Conservation (phyloP, 2,329 filamentous ascomycete species). For the Hypoxylon sp. region DNA sequence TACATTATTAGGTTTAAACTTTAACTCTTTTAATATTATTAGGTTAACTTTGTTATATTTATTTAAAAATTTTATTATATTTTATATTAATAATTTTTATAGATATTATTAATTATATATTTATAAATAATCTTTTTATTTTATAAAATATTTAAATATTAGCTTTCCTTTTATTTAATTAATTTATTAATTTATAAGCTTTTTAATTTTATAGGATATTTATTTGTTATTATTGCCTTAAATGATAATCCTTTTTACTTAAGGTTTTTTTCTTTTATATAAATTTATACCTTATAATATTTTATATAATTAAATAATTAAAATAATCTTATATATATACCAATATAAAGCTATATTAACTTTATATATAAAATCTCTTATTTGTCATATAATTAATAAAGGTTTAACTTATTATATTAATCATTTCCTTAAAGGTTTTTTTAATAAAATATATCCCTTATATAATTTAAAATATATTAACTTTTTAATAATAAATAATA, state of each 20-base stretch:
- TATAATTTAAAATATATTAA: slow-evolving; percentile 2
- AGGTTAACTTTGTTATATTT: neutral
- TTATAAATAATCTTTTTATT: neutral
- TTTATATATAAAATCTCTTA: neutral
- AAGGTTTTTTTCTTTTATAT: no score
- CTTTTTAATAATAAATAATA: neutral
- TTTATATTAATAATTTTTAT: neutral
- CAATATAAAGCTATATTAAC: neutral
- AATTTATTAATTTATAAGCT: neutral
- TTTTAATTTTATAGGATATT: slow-evolving; percentile 6
- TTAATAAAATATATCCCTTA: neutral
- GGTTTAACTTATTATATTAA: neutral
- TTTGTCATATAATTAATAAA: neutral
- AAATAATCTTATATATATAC: neutral
- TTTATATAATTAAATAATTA: neutral
- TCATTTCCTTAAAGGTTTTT: neutral
- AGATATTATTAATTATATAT: slow-evolving; percentile 4
- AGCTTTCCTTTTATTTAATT: neutral
- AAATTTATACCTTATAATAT: no score
- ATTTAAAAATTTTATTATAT: no score
- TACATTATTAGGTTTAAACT: no score
- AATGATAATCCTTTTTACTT: no score
- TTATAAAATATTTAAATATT: slow-evolving; percentile 2
- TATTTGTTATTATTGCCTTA: neutral
- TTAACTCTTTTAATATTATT: no score